Conservation (phyloP, 2,329 filamentous ascomycete species). For the Zasmidium angulare region DNA sequence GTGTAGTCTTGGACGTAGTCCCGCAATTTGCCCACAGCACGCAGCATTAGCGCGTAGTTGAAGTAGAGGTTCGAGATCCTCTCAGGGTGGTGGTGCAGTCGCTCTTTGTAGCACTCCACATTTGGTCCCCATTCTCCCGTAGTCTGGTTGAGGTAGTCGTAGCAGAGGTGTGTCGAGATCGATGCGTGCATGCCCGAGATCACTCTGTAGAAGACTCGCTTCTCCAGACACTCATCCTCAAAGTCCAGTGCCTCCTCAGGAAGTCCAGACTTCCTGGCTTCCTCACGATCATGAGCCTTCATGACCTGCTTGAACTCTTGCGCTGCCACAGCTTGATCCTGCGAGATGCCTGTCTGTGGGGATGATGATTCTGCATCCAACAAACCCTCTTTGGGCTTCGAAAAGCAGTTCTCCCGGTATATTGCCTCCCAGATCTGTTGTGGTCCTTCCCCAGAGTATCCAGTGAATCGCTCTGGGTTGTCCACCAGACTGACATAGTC, state of each 20-base stretch:
- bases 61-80: constrained; percentile 98
- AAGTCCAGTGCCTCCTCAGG: constrained; percentile 67
- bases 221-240: constrained; percentile 93
- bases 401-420: constrained; percentile 96
- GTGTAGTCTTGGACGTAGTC: constrained; percentile 80
- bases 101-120: constrained; percentile 78
- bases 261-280: constrained; percentile 49
- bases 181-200: constrained; percentile 98
- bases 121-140: constrained; percentile 94
- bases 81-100: constrained; percentile 83
- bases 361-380: constrained; percentile 23
- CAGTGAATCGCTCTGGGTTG: constrained; percentile 94
- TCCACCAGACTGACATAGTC: constrained; percentile 94
- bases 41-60: constrained; percentile 94
- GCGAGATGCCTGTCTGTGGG: constrained; percentile 39
- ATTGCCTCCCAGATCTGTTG: constrained; percentile 95
- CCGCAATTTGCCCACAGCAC: constrained; percentile 86
- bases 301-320: constrained; percentile 63
- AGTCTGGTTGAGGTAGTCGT: constrained; percentile 92
- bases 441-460: constrained; percentile 81
- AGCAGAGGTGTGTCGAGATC: constrained; percentile 94
- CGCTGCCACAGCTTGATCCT: constrained; percentile 54
- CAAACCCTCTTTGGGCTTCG: constrained; percentile 38
- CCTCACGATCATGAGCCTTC: constrained; percentile 59
- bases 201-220: constrained; percentile 95